Conservation (phyloP, 1,284 basidiomycete genomes). For the Fomitopsis palustris region DNA sequence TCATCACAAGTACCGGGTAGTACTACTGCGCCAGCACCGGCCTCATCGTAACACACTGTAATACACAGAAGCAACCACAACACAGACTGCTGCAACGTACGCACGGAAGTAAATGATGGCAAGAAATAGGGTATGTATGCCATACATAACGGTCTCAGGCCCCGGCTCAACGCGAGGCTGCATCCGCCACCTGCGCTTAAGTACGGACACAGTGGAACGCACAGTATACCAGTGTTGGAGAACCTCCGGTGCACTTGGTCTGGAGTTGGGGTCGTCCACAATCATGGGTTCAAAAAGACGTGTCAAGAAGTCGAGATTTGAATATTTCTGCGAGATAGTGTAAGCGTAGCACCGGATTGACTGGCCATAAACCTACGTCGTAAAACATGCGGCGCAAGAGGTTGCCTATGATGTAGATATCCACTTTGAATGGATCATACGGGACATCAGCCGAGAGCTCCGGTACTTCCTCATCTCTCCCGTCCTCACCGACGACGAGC, state of each 20-base stretch:
- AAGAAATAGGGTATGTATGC: neutral
- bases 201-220: neutral
- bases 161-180: neutral
- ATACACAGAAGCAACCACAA: too few relatives aligned
- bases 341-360: neutral
- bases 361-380: conserved; percentile 1
- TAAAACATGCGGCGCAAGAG: conserved; percentile 25
- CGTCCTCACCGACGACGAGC: conserved; percentile 19
- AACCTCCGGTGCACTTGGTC: conserved; percentile 14
- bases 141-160: neutral
- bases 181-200: neutral
- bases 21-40: too few relatives aligned
- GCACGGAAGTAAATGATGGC: too few relatives aligned
- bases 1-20: too few relatives aligned
- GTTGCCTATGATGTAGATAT: conserved; percentile 28
- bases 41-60: too few relatives aligned
- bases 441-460: neutral
- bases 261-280: conserved; percentile 10
- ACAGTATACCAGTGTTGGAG: neutral
- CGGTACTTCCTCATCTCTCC: conserved; percentile 21
- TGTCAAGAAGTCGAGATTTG: conserved; percentile 13
- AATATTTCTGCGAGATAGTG: too few relatives aligned
- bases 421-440: conserved; percentile 24
- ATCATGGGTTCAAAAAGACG: conserved; percentile 21
- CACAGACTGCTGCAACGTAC: too few relatives aligned